Evolutionary conservation across 2,329 filamentous ascomycete genomes (phyloP), one percentile per base, ranked within the genome.

Genomic region (Zymoseptoria pseudotritici): DNA sequence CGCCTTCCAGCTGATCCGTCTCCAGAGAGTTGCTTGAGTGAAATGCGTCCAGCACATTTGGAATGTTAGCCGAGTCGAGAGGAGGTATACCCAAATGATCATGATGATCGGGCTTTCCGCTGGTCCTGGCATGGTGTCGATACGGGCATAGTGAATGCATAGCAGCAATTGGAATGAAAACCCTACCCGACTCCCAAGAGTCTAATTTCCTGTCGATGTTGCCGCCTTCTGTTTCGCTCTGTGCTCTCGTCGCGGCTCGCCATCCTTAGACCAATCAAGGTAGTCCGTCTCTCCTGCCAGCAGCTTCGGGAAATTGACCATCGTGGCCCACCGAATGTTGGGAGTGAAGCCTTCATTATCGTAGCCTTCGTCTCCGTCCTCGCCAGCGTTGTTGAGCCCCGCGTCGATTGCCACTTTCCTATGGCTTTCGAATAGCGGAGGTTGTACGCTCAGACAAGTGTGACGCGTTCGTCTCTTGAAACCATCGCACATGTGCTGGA

Each of bases 381-480:
- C 66, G 50, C 79, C 78, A 53, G 79, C 74, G 57, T 76, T 78
- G 50, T 46, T 46, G 66, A 68, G 1, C 66, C 62, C 8, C 58
- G 67, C 50, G 65, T 69, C 1, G 67, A 67, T 1, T 29, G 80
- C 80, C 0, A 72, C 72, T 0, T 74, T 66, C 1, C 76, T 71
- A 61, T 80, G 77, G 17, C 79, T 77, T n/a, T 78, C 74, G 65
- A 83, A 79, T 2, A 82, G 66, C 29, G 73, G 71, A 0, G 79
- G 80, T 60, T 75, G 72, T 1, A 74, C 70, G 0, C 74, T 73
- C 61, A 82, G 50, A 68, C 79, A 76, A 52, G 71, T 73, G 56
- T 76, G 71, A 59, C 74, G 58, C 50, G 57, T 54, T 9, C 70
- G 64, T 13, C 62, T 72, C 46, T 70, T 57, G 17, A 64, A 58